Conservation (phyloP, 2,329 filamentous ascomycete genomes). For the Fusarium lateritium region DNA sequence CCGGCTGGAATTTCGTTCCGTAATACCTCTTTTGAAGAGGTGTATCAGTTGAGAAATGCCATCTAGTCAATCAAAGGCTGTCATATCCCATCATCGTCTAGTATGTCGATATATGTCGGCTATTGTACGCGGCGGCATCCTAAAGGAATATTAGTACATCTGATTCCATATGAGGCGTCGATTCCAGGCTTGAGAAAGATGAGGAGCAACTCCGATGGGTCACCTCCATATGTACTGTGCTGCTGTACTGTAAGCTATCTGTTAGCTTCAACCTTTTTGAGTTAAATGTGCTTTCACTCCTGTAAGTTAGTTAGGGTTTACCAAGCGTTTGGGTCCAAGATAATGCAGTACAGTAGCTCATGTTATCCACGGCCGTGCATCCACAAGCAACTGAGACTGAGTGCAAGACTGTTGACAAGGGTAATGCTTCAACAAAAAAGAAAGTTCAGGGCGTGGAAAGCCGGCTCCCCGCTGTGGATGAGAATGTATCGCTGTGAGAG, state of each 20-base stretch:
- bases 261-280: conserved; percentile 12
- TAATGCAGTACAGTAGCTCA: conserved; percentile 3
- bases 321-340: conserved; percentile 30
- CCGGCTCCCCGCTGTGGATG: conserved; percentile 33
- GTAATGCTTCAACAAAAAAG: conserved; percentile 24
- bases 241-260: not conserved
- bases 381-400: not conserved
- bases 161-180: not conserved
- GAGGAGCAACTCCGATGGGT: not conserved
- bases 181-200: not conserved
- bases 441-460: conserved; percentile 18
- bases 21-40: conserved; percentile 7
- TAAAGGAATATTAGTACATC: not conserved
- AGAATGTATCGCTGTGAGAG: conserved; percentile 13
- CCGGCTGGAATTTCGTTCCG: conserved; percentile 11
- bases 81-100: not conserved
- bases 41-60: conserved; percentile 13
- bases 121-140: not conserved
- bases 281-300: not conserved
- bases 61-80: conserved; percentile 2
- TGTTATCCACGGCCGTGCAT: not conserved
- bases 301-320: conserved; percentile 16
- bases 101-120: not conserved
- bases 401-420: conserved; percentile 2
- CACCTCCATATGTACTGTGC: not conserved